Base-by-base conservation (phyloP, 108 stramenopile genomes). In the Cyclotella distinguenda region DNA sequence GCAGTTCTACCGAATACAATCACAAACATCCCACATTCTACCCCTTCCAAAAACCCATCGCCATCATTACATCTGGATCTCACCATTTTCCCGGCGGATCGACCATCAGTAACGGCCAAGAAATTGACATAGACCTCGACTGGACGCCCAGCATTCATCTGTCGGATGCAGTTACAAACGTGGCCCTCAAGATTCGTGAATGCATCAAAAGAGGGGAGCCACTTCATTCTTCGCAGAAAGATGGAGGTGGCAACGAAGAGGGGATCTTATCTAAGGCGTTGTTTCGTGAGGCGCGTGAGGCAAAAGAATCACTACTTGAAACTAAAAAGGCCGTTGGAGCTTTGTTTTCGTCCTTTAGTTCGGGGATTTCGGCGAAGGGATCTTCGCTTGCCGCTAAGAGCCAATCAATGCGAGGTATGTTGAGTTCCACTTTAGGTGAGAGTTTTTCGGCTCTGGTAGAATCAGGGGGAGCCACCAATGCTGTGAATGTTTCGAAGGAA, bases 81-180 rank as follows among this genome's bases (percentile, higher is more conserved):
- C 51, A 53, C 30, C 69, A 60, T 23, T 87, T 93, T 45, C 79
- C 86, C 15, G 51, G 58, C 23, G 82, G 83, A 47, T 85, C 85
- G 7, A 86, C 86, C 31, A 86, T 90, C 61, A 31, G 56, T 0
- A 73, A 90, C 63, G 92, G 92, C 0, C 79, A 83, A 63, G 52
- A 47, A 44, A 60, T 93, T 32, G 73, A 80, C 23, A 87, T 93
- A 66, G 92, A 93, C 65, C 76, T 82, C 31, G 87, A 90, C 56
- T 95, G 94, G 94, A 95, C 94, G 9, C 94, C 94, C 9, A 83
- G 82, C 63, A 77, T 95, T 25, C 90, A 91, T 65, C 55, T 95
- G 12, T 79, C 82, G 9, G 90, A 92, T 71, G 90, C 90, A 22
- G 78, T 89, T 35, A 64, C 87, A 59, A 90, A 95, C 64, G 83